These are phyloP conservation scores for Dryadomyces sulphureus DNA, from an alignment of 2,329 filamentous ascomycete genomes.

Conservation along the genomic window DNA sequence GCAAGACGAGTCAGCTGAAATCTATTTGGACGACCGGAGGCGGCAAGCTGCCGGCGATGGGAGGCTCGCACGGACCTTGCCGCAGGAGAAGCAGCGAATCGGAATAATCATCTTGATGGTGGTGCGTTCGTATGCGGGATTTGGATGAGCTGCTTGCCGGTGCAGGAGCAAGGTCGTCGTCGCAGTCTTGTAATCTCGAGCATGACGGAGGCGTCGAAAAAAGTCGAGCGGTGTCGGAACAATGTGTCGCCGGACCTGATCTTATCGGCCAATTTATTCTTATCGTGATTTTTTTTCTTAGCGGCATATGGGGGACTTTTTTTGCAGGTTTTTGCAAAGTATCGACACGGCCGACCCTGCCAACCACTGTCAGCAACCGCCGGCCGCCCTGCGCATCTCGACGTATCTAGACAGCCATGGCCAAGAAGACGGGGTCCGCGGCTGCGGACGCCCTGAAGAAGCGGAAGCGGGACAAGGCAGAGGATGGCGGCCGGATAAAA, in stretches of 20 bases:
- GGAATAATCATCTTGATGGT: conserved; percentile 74
- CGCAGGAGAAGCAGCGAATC: conserved; percentile 96
- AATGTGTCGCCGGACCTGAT: conserved; percentile 5
- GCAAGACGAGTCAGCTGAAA: conserved; percentile 7
- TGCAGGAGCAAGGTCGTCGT: too few species aligned
- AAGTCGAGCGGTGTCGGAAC: conserved; percentile 7
- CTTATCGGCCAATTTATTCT: conserved; percentile 10
- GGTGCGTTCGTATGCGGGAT: too few species aligned
- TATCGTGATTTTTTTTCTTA: conserved; percentile 7
- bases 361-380: background rate
- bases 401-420: conserved; percentile 7
- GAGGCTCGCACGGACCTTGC: conserved; percentile 87
- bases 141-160: too few species aligned
- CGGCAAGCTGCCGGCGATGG: too few species aligned
- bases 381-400: too few species aligned
- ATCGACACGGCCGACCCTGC: background rate
- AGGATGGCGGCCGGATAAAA: conserved; percentile 11
- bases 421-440: conserved; percentile 14
- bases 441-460: conserved; percentile 16
- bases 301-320: background rate
- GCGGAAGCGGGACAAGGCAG: conserved; percentile 18
- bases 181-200: background rate
- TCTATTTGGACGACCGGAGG: too few species aligned
- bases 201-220: conserved; percentile 2
- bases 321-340: background rate